These are phyloP conservation scores for Microthyrium microscopicum DNA, from an alignment of 2,329 filamentous ascomycete genomes.

Conservation along the genomic window DNA sequence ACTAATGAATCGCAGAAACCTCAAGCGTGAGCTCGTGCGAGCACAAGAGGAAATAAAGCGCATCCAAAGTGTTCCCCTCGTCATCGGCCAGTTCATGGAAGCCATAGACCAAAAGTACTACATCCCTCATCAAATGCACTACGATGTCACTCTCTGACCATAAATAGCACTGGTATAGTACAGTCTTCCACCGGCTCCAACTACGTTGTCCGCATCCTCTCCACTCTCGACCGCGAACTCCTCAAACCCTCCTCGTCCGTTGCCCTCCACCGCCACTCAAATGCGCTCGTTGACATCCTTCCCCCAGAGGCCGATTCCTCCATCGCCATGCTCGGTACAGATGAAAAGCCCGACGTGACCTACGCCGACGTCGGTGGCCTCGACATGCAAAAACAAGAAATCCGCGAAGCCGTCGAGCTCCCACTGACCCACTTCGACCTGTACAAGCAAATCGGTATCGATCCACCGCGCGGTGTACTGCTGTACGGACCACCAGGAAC, in stretches of 20 bases:
- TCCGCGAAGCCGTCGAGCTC: conserved; percentile 90
- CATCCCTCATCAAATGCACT: not conserved
- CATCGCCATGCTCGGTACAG: conserved; percentile 90
- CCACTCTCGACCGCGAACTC: conserved; percentile 92
- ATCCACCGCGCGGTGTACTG: conserved; percentile 88
- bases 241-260: conserved; percentile 97
- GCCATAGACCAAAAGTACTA: conserved; percentile 95
- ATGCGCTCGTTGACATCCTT: conserved; percentile 93
- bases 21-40: conserved; percentile 92
- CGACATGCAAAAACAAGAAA: conserved; percentile 99
- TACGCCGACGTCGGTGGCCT: conserved; percentile 95
- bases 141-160: conserved; percentile 8
- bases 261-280: conserved; percentile 93
- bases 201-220: conserved; percentile 96
- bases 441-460: conserved; percentile 98
- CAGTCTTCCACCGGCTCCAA: conserved; percentile 97
- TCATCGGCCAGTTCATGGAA: conserved; percentile 99
- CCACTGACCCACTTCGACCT: conserved; percentile 95
- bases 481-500: conserved; percentile 93
- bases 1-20: conserved; percentile 41
- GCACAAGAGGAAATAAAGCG: conserved; percentile 99
- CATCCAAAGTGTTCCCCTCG: conserved; percentile 93
- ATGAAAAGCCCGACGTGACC: conserved; percentile 96
- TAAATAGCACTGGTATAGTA: conserved; percentile 76
- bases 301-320: conserved; percentile 98